phyloP scores from a whole-genome alignment of 2,329 filamentous ascomycete genomes.

The Claviceps humidiphila region DNA sequence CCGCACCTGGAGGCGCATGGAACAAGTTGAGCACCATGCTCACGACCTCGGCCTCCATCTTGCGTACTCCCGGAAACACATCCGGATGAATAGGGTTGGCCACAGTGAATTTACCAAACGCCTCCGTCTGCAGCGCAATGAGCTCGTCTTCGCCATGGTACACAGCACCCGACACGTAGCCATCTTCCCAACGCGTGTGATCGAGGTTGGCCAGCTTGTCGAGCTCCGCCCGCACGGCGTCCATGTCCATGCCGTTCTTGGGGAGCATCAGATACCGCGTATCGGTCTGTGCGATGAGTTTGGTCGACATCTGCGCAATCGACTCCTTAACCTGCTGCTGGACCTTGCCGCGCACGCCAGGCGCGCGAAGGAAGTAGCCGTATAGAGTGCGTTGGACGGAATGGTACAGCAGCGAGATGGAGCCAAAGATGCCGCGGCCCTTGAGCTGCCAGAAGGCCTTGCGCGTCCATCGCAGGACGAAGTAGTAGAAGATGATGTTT shows the following conservation, averaged over 20 bases:
- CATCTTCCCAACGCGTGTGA: constrained; percentile 94
- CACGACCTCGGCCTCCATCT: constrained; percentile 98
- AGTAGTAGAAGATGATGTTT: constrained; percentile 80
- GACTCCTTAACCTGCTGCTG: constrained; percentile 72
- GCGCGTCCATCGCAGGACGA: constrained; percentile 71
- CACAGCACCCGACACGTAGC: constrained; percentile 83
- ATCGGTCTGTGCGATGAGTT: constrained; percentile 64
- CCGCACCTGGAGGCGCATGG: constrained; percentile 72
- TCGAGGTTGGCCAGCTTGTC: constrained; percentile 70
- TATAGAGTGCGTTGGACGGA: constrained; percentile 62
- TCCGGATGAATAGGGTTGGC: constrained; percentile 95
- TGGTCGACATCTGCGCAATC: constrained; percentile 66
- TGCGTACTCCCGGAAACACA: constrained; percentile 92
- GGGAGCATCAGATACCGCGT: constrained; percentile 66
- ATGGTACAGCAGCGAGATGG: constrained; percentile 59
- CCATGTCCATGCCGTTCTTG: constrained; percentile 68
- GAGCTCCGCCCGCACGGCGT: constrained; percentile 69
- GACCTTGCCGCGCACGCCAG: constrained; percentile 76
- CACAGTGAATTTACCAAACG: constrained; percentile 88
- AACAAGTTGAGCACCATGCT: constrained; percentile 89
- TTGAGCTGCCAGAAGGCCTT: constrained; percentile 73
- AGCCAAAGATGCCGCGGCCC: constrained; percentile 76
- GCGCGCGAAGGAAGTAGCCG: constrained; percentile 71
- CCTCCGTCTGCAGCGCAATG: constrained; percentile 75
- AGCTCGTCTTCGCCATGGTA: constrained; percentile 86